phyloP scores from a whole-genome alignment of 2,329 filamentous ascomycete species.

The Tolypocladium amazonense region DNA sequence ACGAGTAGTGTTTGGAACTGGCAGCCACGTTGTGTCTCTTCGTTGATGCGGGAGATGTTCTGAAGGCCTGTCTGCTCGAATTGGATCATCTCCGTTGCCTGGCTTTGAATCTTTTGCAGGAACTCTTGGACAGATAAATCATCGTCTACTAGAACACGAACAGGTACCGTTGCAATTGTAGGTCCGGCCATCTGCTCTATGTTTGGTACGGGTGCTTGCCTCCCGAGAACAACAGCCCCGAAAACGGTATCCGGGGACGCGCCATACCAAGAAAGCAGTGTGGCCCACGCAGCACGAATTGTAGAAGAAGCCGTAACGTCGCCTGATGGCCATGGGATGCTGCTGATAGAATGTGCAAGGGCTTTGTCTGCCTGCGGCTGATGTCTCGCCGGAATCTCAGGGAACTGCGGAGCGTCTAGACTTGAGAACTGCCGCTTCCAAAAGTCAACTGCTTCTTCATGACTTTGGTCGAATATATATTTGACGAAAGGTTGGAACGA shows the following conservation, averaged over 20 bases:
- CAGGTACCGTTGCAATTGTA: not conserved
- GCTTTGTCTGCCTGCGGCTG: not conserved
- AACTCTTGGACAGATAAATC: not conserved
- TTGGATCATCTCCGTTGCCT: not conserved
- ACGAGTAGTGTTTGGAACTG: not conserved
- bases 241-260: not conserved
- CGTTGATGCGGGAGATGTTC: not conserved
- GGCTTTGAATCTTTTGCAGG: not conserved
- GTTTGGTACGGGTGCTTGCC: not conserved
- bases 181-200: not conserved
- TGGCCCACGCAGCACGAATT: not conserved
- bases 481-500: not conserved
- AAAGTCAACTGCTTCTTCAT: not conserved
- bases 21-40: not conserved
- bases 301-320: not conserved
- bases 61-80: not conserved
- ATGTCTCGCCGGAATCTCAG: not conserved
- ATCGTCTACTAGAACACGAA: not conserved
- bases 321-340: not conserved
- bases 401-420: not conserved
- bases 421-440: not conserved
- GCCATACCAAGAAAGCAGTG: not conserved
- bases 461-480: not conserved
- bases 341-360: not conserved
- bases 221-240: not conserved